Base-by-base conservation (phyloP, 768 basidiomycete species). In the Tephrocybe sp. region DNA sequence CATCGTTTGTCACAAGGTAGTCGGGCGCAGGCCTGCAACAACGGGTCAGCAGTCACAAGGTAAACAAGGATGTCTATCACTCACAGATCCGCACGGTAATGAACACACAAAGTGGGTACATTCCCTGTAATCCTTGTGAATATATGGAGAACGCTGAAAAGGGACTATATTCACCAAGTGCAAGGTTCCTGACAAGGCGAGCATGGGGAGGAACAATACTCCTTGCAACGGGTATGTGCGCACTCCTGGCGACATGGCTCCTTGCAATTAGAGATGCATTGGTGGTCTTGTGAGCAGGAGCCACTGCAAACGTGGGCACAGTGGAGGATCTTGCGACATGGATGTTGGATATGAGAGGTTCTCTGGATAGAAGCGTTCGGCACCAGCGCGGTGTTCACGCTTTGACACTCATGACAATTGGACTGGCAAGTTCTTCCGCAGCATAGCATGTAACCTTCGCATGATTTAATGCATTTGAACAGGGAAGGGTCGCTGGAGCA, bases 31-130 rank as follows among this genome's bases (percentile, higher is more conserved):
- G 84, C 72, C 85, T 87, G 42, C 4, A 26, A 26, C 36, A 3
- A 36, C 49, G 10, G 55, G 26, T 36, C 46, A 33, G 53, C 5
- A 4, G 23, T 22, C 7, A 31, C 13, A 5, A 45, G n/a, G 30
- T 7, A n/a, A 9, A 3, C 2, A 19, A 45, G 16, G 19, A 34
- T 26, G 23, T 32, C n/a, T 13, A 39, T 23, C 10, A 71, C 84
- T 68, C 51, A 86, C 85, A 4, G 85, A 84, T 12, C 85, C 84
- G 58, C 87, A 88, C 0, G 84, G 77, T 6, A 88, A 74, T 4
- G 78, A 77, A 51, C 87, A 88, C 1, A 44, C 49, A 23, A 72
- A 54, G 56, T 87, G 86, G 9, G 70, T 56, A 57, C 86, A 88
- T 2, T 38, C 59, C 83, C 80, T 80, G 32, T 3, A 20, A 31